A percentile compares a stretch with the other conserved stretches of the same genome.
Conservation (phyloP, 2,329 filamentous ascomycete species). For the Aspergillus nomiae region DNA sequence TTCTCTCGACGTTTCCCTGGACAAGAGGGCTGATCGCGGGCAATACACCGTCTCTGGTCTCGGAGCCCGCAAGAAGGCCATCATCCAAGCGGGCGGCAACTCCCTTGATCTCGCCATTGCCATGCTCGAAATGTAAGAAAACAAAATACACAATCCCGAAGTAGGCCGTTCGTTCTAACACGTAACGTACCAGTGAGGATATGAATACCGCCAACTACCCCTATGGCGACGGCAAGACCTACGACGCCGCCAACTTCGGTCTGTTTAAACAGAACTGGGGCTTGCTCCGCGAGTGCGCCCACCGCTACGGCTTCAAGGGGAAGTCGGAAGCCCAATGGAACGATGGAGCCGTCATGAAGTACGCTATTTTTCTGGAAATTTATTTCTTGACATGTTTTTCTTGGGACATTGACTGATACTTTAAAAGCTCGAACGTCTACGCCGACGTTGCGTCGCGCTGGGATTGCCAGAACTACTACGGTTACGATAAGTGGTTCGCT, state of each 20-base stretch:
- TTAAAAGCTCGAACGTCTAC: conserved; percentile 15
- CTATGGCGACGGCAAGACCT: conserved; percentile 26
- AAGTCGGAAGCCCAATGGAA: conserved; percentile 23
- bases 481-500: conserved; percentile 28
- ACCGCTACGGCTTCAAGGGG: conserved; percentile 18
- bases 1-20: conserved; percentile 15
- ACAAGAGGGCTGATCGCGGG: background rate
- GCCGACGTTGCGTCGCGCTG: conserved; percentile 25
- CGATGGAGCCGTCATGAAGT: conserved; percentile 25
- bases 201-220: conserved; percentile 25
- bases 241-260: conserved; percentile 20
- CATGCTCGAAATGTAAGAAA: conserved; percentile 32
- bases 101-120: conserved; percentile 36
- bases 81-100: conserved; percentile 28
- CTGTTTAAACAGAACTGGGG: conserved; percentile 15
- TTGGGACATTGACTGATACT: background rate
- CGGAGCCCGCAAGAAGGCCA: conserved; percentile 26
- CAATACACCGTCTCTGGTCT: background rate
- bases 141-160: background rate
- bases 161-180: background rate
- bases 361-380: background rate
- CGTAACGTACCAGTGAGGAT: background rate
- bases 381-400: too few species aligned
- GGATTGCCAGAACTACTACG: conserved; percentile 28
- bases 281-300: conserved; percentile 7